Percentiles rank a stretch among this genome's conserved stretches.
phyloP scores from a whole-genome alignment of 2,329 filamentous ascomycete genomes.

The Venturia nashicola region DNA sequence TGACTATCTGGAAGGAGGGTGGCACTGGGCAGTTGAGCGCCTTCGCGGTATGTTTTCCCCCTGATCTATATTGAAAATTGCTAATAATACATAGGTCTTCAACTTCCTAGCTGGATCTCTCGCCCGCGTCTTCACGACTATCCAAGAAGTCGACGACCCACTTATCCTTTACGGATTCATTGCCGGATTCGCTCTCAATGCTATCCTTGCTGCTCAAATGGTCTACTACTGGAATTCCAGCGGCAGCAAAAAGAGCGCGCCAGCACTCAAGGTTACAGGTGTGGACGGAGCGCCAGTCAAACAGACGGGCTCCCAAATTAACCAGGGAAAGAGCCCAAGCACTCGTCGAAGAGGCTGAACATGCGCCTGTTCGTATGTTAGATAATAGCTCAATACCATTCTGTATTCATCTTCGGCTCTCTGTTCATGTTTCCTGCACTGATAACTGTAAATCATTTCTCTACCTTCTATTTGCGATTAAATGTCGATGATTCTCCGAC shows the following conservation, averaged over 20 bases:
- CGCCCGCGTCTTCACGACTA: constrained; percentile 90
- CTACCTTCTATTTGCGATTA: too few relatives aligned
- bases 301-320: constrained; percentile 25
- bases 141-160: constrained; percentile 95
- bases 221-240: constrained; percentile 84
- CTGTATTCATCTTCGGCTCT: background rate
- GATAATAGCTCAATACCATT: background rate
- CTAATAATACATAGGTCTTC: constrained; percentile 57
- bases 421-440: background rate
- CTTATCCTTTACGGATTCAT: constrained; percentile 92
- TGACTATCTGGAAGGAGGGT: constrained; percentile 71
- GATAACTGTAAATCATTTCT: too few relatives aligned
- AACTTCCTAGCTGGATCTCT: constrained; percentile 92
- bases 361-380: background rate
- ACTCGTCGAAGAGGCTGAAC: constrained; percentile 41
- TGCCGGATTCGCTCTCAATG: constrained; percentile 81
- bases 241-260: constrained; percentile 25
- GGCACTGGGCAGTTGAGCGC: constrained; percentile 92
- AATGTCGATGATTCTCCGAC: too few relatives aligned
- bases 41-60: constrained; percentile 61
- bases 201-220: constrained; percentile 80
- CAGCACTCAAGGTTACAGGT: constrained; percentile 23
- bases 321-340: constrained; percentile 37
- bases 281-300: constrained; percentile 21
- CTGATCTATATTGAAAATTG: background rate